Base-by-base conservation (phyloP, 164 flowering plant species). In the Vitis amurensis region DNA sequence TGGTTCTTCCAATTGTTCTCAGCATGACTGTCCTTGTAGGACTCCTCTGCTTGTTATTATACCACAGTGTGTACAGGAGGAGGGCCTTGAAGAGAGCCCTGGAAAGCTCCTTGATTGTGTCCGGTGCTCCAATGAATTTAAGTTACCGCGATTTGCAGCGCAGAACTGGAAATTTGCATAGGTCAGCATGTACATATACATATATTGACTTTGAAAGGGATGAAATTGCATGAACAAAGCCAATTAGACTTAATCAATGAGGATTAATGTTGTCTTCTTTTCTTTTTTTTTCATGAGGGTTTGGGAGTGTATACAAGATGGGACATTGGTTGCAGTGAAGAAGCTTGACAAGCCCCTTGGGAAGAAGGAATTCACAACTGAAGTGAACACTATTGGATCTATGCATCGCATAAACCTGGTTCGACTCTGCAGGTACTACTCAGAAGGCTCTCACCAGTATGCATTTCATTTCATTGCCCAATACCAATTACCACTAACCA, bases 321-420 rank as follows among this genome's bases (percentile, higher is more conserved):
- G 91, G 12, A 87, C 88, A 14, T 58, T 84, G 61, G 73, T 93
- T 68, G 98, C 99, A 19, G 99, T 95, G 6, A 95, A 93, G 82
- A 93, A 89, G 77, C 89, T 93, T 27, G 98, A 90, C 59, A 83
- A 82, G 74, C 94, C 98, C 48, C 97, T 89, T 67, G 98, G 99
- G 17, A 92, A 93, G 86, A 91, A 76, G 71, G 97, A 95, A 74
- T 95, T 95, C 62, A 78, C 89, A 58, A 84, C 97, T 11, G 98
- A 93, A 81, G 97, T 93, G 9, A 89, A 85, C 75, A 91, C 93
- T 5, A 95, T 93, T 64, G 94, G 98, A 48, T 88, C 98, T 2
- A 95, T 91, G 98, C 98, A 95, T 77, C 99, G 91, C 68, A 84
- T 91, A 94, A 93, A 95, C 85, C 84, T 95, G 77, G 98, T 93